These are phyloP conservation scores for Colletotrichum tropicale DNA, from an alignment of 2,329 filamentous ascomycete species.

Conservation along the genomic window DNA sequence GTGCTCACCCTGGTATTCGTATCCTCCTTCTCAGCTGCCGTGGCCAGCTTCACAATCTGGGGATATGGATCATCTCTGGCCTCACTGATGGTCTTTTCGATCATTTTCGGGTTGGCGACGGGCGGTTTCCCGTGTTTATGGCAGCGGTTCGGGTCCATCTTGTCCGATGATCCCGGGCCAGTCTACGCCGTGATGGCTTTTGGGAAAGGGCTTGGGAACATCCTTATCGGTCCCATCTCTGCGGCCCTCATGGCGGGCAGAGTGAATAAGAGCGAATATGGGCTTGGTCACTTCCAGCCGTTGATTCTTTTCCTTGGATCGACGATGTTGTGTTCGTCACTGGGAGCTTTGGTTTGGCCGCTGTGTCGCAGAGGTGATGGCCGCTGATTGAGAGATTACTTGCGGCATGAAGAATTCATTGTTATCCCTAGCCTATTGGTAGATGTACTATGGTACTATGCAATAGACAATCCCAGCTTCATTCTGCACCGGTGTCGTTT, in stretches of 20 bases:
- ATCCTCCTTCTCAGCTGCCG: conserved; percentile 50
- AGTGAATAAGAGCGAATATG: neutral
- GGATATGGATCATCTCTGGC: conserved; percentile 50
- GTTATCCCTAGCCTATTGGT: neutral
- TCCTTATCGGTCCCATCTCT: conserved; percentile 27
- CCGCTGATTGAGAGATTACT: too few species aligned
- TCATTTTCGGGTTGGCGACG: conserved; percentile 63
- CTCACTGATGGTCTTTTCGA: conserved; percentile 52
- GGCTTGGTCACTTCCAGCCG: neutral
- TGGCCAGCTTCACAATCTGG: conserved; percentile 59
- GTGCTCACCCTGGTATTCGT: conserved; percentile 44
- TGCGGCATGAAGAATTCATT: too few species aligned
- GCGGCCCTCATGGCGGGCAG: conserved; percentile 16
- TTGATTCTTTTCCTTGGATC: conserved; percentile 6
- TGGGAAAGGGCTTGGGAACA: conserved; percentile 31
- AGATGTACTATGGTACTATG: neutral
- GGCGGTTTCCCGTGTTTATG: conserved; percentile 35
- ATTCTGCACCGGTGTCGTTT: neutral
- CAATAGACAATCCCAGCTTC: neutral
- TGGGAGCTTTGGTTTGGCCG: neutral
- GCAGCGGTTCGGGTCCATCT: conserved; percentile 28
- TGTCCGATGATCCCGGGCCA: conserved; percentile 28
- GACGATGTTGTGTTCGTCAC: conserved; percentile 6
- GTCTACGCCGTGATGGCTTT: conserved; percentile 31
- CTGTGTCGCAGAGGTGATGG: neutral